Evolutionary conservation across 2,329 filamentous ascomycete species (phyloP).

Genomic region (Aspergillus tanneri): DNA sequence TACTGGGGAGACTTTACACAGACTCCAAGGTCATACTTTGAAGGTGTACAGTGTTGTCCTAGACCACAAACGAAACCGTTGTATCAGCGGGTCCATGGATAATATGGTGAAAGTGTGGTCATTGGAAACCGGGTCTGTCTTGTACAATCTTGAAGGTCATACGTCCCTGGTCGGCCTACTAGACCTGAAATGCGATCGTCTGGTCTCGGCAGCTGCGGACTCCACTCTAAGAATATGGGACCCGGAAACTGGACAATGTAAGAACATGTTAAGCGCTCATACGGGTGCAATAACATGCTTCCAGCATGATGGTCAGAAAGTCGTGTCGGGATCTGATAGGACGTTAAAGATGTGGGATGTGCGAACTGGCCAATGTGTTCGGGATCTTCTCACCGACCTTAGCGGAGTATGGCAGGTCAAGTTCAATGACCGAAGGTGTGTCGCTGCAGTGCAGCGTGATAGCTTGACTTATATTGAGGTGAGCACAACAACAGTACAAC

Average conservation of each 20-base stretch:
- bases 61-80: conserved; percentile 86
- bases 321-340: conserved; percentile 92
- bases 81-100: conserved; percentile 98
- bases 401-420: conserved; percentile 99
- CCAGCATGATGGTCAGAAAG: conserved; percentile 94
- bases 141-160: conserved; percentile 91
- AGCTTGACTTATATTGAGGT: conserved; percentile 95
- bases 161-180: conserved; percentile 87
- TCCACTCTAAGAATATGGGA: conserved; percentile 97
- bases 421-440: conserved; percentile 91
- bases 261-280: conserved; percentile 85
- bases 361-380: conserved; percentile 83
- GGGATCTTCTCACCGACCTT: conserved; percentile 87
- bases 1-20: conserved; percentile 82
- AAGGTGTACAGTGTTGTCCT: conserved; percentile 98
- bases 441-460: conserved; percentile 92
- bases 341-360: conserved; percentile 99
- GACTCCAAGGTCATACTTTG: conserved; percentile 79
- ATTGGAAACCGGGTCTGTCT: conserved; percentile 75
- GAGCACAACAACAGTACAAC: conserved; percentile 36
- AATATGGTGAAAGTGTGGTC: conserved; percentile 98
- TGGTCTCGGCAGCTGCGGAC: conserved; percentile 93
- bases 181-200: conserved; percentile 81
- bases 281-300: conserved; percentile 98
- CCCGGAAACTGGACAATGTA: conserved; percentile 86